A percentile compares a stretch with the other conserved stretches of the same genome.
Conservation (phyloP, 2,329 filamentous ascomycete species). For the Lanzia echinophila region DNA sequence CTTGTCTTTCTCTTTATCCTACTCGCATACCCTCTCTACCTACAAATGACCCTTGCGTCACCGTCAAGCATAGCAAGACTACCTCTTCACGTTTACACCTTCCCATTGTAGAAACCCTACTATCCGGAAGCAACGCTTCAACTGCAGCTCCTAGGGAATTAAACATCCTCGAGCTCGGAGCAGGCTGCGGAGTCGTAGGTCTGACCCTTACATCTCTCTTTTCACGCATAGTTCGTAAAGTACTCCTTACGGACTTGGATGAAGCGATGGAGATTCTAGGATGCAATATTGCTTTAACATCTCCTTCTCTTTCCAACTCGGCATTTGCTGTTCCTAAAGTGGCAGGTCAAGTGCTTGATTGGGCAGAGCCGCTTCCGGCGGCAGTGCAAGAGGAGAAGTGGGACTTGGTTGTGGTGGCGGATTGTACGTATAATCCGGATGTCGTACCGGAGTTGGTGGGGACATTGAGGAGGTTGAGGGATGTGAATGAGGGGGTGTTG, state of each 20-base stretch:
- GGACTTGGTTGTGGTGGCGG: constrained; percentile 58
- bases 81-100: neutral
- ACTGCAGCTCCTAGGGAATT: constrained; percentile 24
- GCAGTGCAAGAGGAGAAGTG: constrained; percentile 32
- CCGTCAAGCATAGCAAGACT: no score
- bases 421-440: constrained; percentile 69
- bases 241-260: constrained; percentile 57
- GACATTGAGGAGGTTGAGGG: constrained; percentile 38
- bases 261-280: constrained; percentile 55
- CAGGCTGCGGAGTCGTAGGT: constrained; percentile 63
- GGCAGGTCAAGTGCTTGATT: constrained; percentile 45
- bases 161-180: constrained; percentile 57
- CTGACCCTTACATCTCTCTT: constrained; percentile 45
- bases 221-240: constrained; percentile 32
- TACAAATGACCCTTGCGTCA: no score
- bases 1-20: constrained; percentile 7
- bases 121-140: constrained; percentile 7
- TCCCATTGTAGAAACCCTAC: constrained; percentile 11
- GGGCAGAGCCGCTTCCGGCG: constrained; percentile 45
- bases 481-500: constrained; percentile 6
- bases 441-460: constrained; percentile 56
- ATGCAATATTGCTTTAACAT: constrained; percentile 37
- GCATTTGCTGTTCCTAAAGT: constrained; percentile 35
- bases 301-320: neutral
- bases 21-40: neutral